phyloP scores from a whole-genome alignment of 2,329 filamentous ascomycete genomes.

The Trichoderma arundinaceum region DNA sequence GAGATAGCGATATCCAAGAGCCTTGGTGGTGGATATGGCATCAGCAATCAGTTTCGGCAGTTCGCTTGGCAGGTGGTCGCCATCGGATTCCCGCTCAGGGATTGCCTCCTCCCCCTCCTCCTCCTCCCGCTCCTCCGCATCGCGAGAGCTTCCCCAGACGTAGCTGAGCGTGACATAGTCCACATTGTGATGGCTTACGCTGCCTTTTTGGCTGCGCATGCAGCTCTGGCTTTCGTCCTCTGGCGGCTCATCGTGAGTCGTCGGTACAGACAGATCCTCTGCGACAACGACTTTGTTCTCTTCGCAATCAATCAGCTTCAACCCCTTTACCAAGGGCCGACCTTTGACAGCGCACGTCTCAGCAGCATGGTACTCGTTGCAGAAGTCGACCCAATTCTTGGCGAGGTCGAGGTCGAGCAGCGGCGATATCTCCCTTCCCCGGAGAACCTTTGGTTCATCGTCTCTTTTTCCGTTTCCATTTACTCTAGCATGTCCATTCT shows the following conservation, averaged over 20 bases:
- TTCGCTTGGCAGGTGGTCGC: constrained; percentile 36
- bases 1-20: constrained; percentile 46
- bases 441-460: constrained; percentile 34
- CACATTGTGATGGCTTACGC: constrained; percentile 33
- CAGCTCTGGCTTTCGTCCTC: constrained; percentile 5
- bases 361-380: constrained; percentile 41
- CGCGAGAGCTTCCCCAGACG: constrained; percentile 37
- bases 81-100: not conserved
- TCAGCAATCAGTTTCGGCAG: constrained; percentile 44
- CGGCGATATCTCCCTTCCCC: constrained; percentile 43
- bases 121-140: not conserved
- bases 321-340: constrained; percentile 36
- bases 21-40: constrained; percentile 42
- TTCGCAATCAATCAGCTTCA: constrained; percentile 45
- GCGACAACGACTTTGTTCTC: constrained; percentile 41
- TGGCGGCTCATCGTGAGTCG: not conserved
- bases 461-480: constrained; percentile 2
- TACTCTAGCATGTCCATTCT: constrained; percentile 3
- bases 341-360: constrained; percentile 36
- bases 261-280: constrained; percentile 35
- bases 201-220: constrained; percentile 14
- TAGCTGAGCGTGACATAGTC: constrained; percentile 49
- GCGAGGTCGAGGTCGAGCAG: constrained; percentile 42
- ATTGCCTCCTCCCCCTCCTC: not conserved
- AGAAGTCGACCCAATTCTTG: constrained; percentile 46